Base-by-base conservation (phyloP, 2,329 filamentous ascomycete genomes). In the Phialophora tarda region DNA sequence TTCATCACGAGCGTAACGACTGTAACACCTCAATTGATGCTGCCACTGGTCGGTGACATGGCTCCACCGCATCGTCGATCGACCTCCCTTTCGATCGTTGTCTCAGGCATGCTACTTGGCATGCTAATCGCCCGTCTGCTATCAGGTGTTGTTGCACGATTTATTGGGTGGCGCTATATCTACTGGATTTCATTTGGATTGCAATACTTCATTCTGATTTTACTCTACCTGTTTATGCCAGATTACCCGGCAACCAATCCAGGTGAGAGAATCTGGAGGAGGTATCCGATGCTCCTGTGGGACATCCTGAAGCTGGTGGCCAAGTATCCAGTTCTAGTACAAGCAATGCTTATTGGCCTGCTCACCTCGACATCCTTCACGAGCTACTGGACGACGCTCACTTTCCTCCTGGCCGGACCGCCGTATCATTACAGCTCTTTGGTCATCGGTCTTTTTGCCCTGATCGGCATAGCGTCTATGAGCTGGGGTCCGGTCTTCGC, bases 161-260 rank as follows among this genome's bases (percentile, higher is more conserved):
- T 86, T 73, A 88, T 88, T 0, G 82, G 84, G 68, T 95, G 92
- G 92, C 84, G 91, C 26, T 86, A 86, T 64, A 88, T 94, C 5
- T 95, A 93, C 80, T 94, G 90, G 90, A 82, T 93, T 66, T 85
- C 89, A 0, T 85, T 93, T 7, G 91, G 83, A 0, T 79, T 91
- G 0, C 91, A 95, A 77, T 89, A 87, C 72, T 74, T 87, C 12
- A 88, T 94, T 67, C 84, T 89, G 65, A 70, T 80, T 6, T 77
- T 89, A 0, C 84, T 94, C 6, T 93, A 86, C 80, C 75, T 88
- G 55, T 91, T 88, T 77, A 89, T 95, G 88, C 91, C 91, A 0
- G 90, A 93, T 75, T 95, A 95, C 71, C 92, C 91, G 0, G 84
- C 86, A 1, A 90, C 89, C 4, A 93, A 93, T 73, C 87, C 86